Evolutionary conservation across 106 monocot genomes (phyloP), one percentile per base, ranked within the genome.

Genomic region (Dendrobium chrysotoxum): DNA sequence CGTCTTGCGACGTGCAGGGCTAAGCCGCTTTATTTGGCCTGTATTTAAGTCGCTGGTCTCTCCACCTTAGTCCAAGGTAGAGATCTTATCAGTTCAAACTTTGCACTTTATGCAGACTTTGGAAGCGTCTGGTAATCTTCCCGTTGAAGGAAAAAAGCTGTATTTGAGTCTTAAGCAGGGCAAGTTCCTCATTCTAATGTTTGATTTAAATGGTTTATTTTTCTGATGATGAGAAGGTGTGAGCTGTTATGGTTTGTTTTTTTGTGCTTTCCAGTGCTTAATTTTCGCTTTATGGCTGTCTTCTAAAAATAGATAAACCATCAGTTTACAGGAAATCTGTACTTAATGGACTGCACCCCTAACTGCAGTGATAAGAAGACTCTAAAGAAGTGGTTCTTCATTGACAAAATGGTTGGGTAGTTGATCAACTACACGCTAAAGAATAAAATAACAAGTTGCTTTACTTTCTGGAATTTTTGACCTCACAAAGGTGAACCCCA

Each of bases 321-420:
- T 79, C 88, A 92, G 91, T 75, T 87, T 72, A 77, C 90, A 84
- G 82, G 88, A 65, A 73, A 77, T 76, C 40, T 77, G 20, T 50
- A 61, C 45, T 89, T 88, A 80, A 89, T 92, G 91, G 87, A 89
- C 94, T 81, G 89, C 78, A 74, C 50, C 53, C 84, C 81, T 79
- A 87, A 88, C 79, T 87, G 86, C 82, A 94, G 77, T 82, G 89
- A 98, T 85, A 94, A 94, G 85, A 92, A 91, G 75, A 92, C 86
- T 54, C 79, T 92, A 68, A 98, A 92, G 70, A 92, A 86, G 92
- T 98, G 92, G 92, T 92, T 98, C 80, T 94, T 94, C 88, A 94
- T 98, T 77, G 94, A 98, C 66, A 97, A 97, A 41, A 88, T 86
- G 53, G 91, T 92, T 84, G 93, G 93, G 72, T 93, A 79, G 82